These are phyloP conservation scores for Nicotiana benthamiana DNA, from an alignment of 257 asterid genomes.

Conservation along the genomic window DNA sequence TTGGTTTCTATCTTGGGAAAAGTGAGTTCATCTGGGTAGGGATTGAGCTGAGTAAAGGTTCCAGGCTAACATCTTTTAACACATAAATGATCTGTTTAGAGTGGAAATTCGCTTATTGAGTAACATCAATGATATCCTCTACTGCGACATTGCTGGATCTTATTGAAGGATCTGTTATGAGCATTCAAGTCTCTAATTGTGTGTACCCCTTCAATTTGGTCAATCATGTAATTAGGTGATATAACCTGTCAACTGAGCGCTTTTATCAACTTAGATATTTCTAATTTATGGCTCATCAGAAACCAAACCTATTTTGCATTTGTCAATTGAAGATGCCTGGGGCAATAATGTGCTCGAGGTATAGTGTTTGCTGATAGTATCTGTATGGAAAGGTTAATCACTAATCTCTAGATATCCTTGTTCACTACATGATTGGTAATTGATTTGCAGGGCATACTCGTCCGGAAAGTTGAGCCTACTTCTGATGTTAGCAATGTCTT, in stretches of 20 bases:
- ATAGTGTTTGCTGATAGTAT: not conserved
- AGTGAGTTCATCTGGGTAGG: not conserved
- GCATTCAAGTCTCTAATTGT: not conserved
- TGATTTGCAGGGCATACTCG: conserved; percentile 65
- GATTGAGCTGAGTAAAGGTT: not conserved
- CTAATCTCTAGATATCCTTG: not conserved
- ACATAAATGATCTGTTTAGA: not conserved
- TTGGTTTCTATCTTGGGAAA: not conserved
- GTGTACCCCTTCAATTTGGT: not conserved
- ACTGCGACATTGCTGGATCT: not conserved
- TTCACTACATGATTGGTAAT: not conserved
- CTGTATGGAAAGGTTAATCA: not conserved
- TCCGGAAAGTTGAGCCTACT: conserved; percentile 76
- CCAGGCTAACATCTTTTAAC: not conserved
- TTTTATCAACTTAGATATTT: not conserved
- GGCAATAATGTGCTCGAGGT: not conserved
- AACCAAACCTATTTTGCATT: not conserved
- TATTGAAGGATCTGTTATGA: not conserved
- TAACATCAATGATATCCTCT: not conserved
- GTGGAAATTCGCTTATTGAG: not conserved
- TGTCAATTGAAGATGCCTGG: not conserved
- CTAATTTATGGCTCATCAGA: not conserved
- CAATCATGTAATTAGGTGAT: not conserved
- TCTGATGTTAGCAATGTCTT: conserved; percentile 60
- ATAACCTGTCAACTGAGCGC: not conserved